Percentiles rank a stretch among this genome's conserved stretches.
These are phyloP conservation scores for Xylaria sp. DNA, from an alignment of 2,329 filamentous ascomycete species.

Conservation along the genomic window DNA sequence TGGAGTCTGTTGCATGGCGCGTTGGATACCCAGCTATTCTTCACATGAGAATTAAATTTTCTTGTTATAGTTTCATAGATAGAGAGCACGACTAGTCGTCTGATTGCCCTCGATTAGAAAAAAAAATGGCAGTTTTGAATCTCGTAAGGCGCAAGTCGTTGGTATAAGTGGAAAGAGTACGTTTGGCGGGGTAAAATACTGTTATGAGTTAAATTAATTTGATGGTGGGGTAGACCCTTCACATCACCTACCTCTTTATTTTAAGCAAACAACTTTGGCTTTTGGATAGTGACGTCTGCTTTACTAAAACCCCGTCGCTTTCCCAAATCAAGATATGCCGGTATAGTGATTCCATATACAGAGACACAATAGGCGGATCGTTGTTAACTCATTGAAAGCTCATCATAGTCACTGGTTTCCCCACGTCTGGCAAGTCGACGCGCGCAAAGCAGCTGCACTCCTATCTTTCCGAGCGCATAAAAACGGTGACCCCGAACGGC, in stretches of 20 bases:
- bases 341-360: conserved; percentile 13
- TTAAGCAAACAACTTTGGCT: background rate
- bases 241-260: background rate
- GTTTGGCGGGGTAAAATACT: conserved; percentile 11
- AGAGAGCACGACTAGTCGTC: background rate
- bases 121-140: background rate
- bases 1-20: background rate
- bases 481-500: conserved; percentile 46
- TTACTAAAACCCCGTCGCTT: background rate
- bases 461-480: conserved; percentile 70
- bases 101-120: background rate
- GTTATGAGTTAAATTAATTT: background rate
- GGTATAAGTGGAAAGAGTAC: background rate
- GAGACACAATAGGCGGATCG: background rate
- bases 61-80: background rate
- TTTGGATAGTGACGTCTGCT: background rate
- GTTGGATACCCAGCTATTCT: conserved; percentile 13
- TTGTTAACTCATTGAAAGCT: conserved; percentile 57
- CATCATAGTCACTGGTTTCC: conserved; percentile 73
- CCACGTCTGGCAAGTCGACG: conserved; percentile 75
- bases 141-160: background rate
- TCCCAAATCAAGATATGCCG: conserved; percentile 31
- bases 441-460: conserved; percentile 72
- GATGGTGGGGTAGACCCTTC: conserved; percentile 10
- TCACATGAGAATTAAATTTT: background rate